Evolutionary conservation across 2,329 filamentous ascomycete genomes (phyloP).

Genomic region (Clarireedia homoeocarpa): DNA sequence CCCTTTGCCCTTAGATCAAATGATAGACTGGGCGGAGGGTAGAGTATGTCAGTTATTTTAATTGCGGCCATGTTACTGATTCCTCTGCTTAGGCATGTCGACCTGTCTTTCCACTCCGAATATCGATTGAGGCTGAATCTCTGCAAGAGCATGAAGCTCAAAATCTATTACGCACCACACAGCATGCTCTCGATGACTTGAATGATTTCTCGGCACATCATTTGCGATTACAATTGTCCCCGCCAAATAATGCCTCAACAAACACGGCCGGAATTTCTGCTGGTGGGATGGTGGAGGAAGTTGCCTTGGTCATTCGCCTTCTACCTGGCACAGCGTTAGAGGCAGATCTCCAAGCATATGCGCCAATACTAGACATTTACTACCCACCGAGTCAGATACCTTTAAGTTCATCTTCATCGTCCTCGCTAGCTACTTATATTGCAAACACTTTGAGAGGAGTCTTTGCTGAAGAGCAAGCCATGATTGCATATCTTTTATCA

Average conservation of each 20-base stretch:
- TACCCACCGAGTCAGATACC: conserved; percentile 66
- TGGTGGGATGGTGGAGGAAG: conserved; percentile 36
- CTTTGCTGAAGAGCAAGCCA: conserved; percentile 83
- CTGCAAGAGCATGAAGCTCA: conserved; percentile 61
- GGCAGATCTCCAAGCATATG: conserved; percentile 60
- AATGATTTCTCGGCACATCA: conserved; percentile 83
- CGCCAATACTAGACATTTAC: conserved; percentile 65
- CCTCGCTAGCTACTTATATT: conserved; percentile 68
- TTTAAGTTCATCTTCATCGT: conserved; percentile 59
- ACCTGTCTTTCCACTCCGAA: conserved; percentile 78
- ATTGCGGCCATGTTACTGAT: background rate
- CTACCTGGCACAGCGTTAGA: conserved; percentile 52
- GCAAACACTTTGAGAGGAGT: conserved; percentile 68
- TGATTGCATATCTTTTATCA: conserved; percentile 68
- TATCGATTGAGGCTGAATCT: conserved; percentile 64
- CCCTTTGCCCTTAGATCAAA: conserved; percentile 70
- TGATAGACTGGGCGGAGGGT: conserved; percentile 88
- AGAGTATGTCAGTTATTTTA: conserved; percentile 49
- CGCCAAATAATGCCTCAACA: conserved; percentile 27
- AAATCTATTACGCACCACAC: conserved; percentile 69
- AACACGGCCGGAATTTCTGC: conserved; percentile 25
- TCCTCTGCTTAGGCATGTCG: conserved; percentile 61
- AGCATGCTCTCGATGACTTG: conserved; percentile 77
- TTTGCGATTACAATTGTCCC: conserved; percentile 59
- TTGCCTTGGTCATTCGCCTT: conserved; percentile 65